Evolutionary conservation across 2,329 filamentous ascomycete species (phyloP).

Genomic region (Plectosphaerella plurivora): DNA sequence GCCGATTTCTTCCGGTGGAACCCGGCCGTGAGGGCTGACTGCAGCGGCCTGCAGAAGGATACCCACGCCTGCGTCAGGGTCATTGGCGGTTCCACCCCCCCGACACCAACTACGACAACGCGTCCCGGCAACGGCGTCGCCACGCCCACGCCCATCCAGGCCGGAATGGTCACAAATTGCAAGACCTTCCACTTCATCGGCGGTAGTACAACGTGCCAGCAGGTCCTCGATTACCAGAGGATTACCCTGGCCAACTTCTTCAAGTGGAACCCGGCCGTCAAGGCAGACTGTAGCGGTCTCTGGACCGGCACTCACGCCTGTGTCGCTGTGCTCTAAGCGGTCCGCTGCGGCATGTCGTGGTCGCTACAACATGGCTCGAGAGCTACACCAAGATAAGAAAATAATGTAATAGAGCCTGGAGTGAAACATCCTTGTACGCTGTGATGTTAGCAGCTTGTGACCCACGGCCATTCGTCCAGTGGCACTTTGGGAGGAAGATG

Average conservation of each 20-base stretch:
- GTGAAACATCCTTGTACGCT: background rate
- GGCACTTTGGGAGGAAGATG: background rate
- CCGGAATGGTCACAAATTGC: conserved; percentile 13
- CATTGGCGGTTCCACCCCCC: background rate
- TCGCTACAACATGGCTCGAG: background rate
- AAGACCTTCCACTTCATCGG: conserved; percentile 15
- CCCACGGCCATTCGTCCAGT: too few species aligned
- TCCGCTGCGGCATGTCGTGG: background rate
- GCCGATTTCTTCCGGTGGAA: background rate
- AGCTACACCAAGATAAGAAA: background rate
- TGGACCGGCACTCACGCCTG: background rate
- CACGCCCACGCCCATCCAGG: conserved; percentile 11
- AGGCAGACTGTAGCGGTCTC: background rate
- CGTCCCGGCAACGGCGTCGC: conserved; percentile 2
- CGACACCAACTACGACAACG: background rate
- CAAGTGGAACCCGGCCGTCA: background rate
- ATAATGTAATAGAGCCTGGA: background rate
- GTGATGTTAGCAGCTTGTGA: background rate
- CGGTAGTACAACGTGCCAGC: conserved; percentile 1
- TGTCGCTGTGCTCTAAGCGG: background rate
- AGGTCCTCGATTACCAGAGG: conserved; percentile 1
- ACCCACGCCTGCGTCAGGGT: background rate
- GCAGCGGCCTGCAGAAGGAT: background rate
- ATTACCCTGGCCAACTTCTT: background rate
- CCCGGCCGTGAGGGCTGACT: background rate